These are phyloP conservation scores for Arachnomyces sp. DNA, from an alignment of 2,329 filamentous ascomycete species.

Conservation along the genomic window DNA sequence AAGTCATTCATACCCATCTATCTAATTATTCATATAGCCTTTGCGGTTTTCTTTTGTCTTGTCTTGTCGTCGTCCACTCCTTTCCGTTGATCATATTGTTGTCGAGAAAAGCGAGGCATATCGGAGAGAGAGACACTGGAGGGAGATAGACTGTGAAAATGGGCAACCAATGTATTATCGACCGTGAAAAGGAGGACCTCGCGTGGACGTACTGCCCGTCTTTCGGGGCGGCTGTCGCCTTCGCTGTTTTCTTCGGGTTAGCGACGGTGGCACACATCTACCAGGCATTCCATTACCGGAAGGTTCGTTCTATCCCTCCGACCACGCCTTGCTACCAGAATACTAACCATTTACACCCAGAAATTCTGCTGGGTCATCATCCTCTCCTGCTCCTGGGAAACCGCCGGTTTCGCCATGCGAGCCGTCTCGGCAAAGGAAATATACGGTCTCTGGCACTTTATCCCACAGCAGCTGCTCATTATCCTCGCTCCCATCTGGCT, in stretches of 20 bases:
- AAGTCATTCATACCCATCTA: neutral
- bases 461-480: slow-evolving; percentile 12
- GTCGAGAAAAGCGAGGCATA: too few relatives aligned
- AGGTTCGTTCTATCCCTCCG: slow-evolving; percentile 7
- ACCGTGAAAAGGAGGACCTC: slow-evolving; percentile 5
- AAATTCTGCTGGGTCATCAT: slow-evolving; percentile 15
- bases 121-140: too few relatives aligned
- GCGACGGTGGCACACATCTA: slow-evolving; percentile 7
- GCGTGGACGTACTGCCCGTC: slow-evolving; percentile 13
- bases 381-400: slow-evolving; percentile 10
- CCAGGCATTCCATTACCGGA: slow-evolving; percentile 10
- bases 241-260: slow-evolving; percentile 9
- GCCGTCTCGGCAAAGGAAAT: slow-evolving; percentile 7
- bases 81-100: neutral
- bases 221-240: slow-evolving; percentile 9
- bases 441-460: slow-evolving; percentile 6
- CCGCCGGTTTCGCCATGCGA: slow-evolving; percentile 10
- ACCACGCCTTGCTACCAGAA: neutral
- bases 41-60: neutral
- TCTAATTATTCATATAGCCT: neutral
- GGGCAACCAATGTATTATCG: neutral
- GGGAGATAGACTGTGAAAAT: neutral
- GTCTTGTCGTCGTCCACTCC: too few relatives aligned
- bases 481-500: slow-evolving; percentile 19
- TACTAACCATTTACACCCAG: slow-evolving; percentile 2